A percentile compares a stretch with the other conserved stretches of the same genome.
These are phyloP conservation scores for Capsicum pubescens DNA, from an alignment of 257 asterid species.

Conservation along the genomic window DNA sequence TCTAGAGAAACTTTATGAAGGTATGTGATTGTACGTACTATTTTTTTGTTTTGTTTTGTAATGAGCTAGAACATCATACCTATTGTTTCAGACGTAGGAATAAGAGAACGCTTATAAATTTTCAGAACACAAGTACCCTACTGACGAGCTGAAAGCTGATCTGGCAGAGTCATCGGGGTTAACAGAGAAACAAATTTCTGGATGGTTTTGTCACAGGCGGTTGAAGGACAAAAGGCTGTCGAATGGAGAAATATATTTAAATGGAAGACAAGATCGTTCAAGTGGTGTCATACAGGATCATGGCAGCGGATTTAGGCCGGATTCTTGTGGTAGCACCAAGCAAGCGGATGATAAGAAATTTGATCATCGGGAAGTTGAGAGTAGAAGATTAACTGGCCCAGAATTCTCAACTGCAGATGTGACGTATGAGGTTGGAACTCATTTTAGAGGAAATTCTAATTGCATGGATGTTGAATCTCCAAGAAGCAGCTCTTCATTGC, in stretches of 20 bases:
- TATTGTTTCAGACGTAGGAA: conserved; percentile 18
- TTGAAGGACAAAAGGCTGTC: conserved; percentile 76
- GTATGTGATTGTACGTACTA: conserved; percentile 41
- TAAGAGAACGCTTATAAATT: conserved; percentile 26
- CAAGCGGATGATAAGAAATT: conserved; percentile 59
- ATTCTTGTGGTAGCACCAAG: conserved; percentile 97
- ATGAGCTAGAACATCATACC: conserved; percentile 7
- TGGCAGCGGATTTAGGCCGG: conserved; percentile 88
- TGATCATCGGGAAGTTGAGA: conserved; percentile 80
- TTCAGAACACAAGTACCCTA: conserved; percentile 86
- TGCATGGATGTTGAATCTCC: conserved; percentile 64
- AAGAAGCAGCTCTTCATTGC: conserved; percentile 72
- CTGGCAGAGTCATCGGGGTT: conserved; percentile 77
- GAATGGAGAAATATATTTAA: conserved; percentile 51
- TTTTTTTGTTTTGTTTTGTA: conserved; percentile 19
- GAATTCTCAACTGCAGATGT: conserved; percentile 62
- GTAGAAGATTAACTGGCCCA: conserved; percentile 56
- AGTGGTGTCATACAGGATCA: conserved; percentile 79
- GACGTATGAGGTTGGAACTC: conserved; percentile 56
- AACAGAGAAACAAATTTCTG: conserved; percentile 94
- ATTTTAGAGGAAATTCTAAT: conserved; percentile 46
- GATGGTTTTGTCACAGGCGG: conserved; percentile 98
- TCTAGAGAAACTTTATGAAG: conserved; percentile 67
- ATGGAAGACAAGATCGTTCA: conserved; percentile 71
- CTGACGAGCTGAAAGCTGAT: conserved; percentile 71